Evolutionary conservation across 2,329 filamentous ascomycete genomes (phyloP), one percentile per base, ranked within the genome.

Genomic region (Talaromyces sp.): DNA sequence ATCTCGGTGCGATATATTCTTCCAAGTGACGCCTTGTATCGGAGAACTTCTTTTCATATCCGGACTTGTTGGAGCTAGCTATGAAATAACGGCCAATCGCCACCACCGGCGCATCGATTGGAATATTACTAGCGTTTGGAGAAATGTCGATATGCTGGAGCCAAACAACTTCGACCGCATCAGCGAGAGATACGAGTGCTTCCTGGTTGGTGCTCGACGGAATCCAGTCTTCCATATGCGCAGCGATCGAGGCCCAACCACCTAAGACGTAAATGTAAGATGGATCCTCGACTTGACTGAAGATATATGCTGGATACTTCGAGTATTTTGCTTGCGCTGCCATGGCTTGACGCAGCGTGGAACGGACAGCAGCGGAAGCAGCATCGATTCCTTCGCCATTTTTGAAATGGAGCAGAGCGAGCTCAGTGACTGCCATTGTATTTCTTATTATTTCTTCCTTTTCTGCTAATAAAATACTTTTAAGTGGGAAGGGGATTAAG

Each of bases 201-300:
- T 66, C 66, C 62, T 79, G 75, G 59, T 82, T 82, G 0, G 70
- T 70, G 12, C 66, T 50, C 0, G 77, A 74, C 0, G 75, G 73
- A 4, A 82, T 74, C 69, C 79, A 81, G 1, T 72, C 67, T 1
- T 74, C 66, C 59, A 73, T 66, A 56, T 82, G 80, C 56, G 75
- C 70, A 1, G 67, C 68, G 3, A 78, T 65, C 3, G 75, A 79
- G 1, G 73, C 68, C 80, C 79, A 82, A 61, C 73, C 74, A 9
- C 78, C 79, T 8, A 81, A 55, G 12, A 82, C 71, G 65, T 80
- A 81, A 21, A 78, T 65, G 11, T 68, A 66, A 0, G 68, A 65
- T 0, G 76, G 74, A 61, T 81, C 75, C 58, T 82, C 76, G n/a
- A 76, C 52, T 56, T 81, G 77, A 24, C 75, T 72, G 41, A 76